Base-by-base conservation (phyloP, 441 rosid species). In the Croton setiger region DNA sequence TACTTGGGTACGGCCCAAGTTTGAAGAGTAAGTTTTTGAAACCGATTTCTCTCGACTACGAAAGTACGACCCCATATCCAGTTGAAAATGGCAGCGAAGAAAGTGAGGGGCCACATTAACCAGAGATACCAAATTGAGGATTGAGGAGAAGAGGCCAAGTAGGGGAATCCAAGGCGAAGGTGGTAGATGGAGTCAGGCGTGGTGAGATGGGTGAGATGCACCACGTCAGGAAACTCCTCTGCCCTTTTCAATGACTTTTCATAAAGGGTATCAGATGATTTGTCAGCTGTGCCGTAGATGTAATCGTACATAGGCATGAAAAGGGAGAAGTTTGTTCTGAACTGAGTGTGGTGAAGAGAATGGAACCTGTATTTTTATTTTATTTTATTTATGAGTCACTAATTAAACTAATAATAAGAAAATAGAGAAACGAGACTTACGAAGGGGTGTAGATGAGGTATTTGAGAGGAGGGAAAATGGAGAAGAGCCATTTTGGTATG, bases 391-490 rank as follows among this genome's bases (percentile, higher is more conserved):
- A n/a, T n/a, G n/a, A 27, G 31, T 13, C 1, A 17, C 3, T 58
- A 17, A 15, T 58, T 31, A 35, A 14, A n/a, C n/a, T 58, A 21
- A 27, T 27, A 27, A 27, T 1, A 27, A 27, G 31, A 14, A 58
- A 4, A 31, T 10, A 7, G 52, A 48, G 3, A 61, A 6, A 2
- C 17, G 35, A 20, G 21, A 76, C 88, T 51, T 83, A 90, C 88
- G 93, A 80, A 5, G 98, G 91, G 11, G 97, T 86, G 82, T 93
- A 87, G 70, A 86, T 74, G 56, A 93, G 66, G 72, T 82, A 84
- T 80, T 89, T 89, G 77, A 93, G 92, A 17, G 85, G 92, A 8
- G 98, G 97, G 49, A 89, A 80, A 60, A 81, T 36, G 67, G 84
- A 63, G 84, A 91, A 91, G 63, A 87, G 59, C 41, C 80, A 79